Conservation (phyloP, 331 rosid genomes). For the Dryas integrifolia region DNA sequence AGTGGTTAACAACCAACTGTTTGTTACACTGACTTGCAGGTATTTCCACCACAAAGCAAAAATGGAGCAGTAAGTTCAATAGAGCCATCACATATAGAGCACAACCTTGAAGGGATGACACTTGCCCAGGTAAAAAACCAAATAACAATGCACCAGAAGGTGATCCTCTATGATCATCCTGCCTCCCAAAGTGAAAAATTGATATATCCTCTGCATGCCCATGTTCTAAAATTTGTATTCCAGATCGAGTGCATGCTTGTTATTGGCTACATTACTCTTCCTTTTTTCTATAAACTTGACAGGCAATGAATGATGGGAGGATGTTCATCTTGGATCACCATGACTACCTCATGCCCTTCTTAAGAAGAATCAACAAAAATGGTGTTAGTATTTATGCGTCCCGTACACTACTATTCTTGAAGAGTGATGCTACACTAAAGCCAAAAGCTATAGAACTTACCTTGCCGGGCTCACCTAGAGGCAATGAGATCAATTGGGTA, state of each 20-base stretch:
- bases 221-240: background rate
- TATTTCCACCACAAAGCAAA: constrained; percentile 54
- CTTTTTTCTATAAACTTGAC: background rate
- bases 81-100: constrained; percentile 36
- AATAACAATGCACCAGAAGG: background rate
- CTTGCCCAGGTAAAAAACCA: constrained; percentile 40
- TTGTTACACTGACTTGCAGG: constrained; percentile 32
- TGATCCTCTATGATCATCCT: background rate
- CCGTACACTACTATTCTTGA: constrained; percentile 60
- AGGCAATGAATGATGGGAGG: constrained; percentile 55
- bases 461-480: constrained; percentile 32
- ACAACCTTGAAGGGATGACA: constrained; percentile 58
- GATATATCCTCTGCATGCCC: background rate
- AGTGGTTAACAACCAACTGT: background rate
- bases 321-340: constrained; percentile 64
- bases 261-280: background rate
- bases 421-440: constrained; percentile 54
- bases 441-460: constrained; percentile 74
- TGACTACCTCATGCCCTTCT: constrained; percentile 64
- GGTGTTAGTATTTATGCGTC: constrained; percentile 58
- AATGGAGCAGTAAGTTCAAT: constrained; percentile 45
- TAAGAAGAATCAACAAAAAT: constrained; percentile 47
- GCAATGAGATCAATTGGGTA: constrained; percentile 31
- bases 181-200: background rate
- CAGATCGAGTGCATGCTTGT: background rate